Conservation (phyloP, 257 asterid species). For the Capsicum rhomboideum region DNA sequence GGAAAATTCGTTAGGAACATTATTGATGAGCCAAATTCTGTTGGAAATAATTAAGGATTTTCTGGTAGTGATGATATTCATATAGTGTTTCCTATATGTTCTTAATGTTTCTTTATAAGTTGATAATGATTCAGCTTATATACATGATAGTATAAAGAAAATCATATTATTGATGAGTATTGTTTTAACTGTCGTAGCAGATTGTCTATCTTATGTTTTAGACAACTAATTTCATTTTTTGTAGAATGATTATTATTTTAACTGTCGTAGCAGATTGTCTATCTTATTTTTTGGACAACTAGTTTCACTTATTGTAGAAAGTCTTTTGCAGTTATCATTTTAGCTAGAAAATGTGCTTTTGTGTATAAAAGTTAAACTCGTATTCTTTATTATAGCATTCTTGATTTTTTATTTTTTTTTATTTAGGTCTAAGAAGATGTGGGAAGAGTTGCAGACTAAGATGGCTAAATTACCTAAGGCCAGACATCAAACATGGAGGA, state of each 20-base stretch:
- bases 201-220: too few species aligned
- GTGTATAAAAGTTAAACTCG: neutral
- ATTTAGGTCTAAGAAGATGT: constrained; percentile 53
- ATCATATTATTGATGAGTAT: neutral
- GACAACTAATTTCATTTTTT: too few species aligned
- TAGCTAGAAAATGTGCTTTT: neutral
- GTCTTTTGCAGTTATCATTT: neutral
- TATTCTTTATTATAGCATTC: neutral
- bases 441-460: constrained; percentile 75
- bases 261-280: too few species aligned
- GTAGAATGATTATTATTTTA: neutral
- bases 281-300: neutral
- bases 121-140: neutral
- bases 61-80: neutral
- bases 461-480: constrained; percentile 75
- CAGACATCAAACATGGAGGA: constrained; percentile 61
- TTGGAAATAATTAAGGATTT: neutral
- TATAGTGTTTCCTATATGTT: neutral
- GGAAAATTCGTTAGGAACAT: neutral
- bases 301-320: neutral
- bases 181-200: neutral
- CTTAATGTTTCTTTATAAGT: neutral
- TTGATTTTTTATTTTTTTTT: neutral
- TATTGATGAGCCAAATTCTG: too few species aligned
- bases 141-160: neutral